Base-by-base conservation (phyloP, 2,329 filamentous ascomycete genomes). In the Phaeoacremonium minimum region DNA sequence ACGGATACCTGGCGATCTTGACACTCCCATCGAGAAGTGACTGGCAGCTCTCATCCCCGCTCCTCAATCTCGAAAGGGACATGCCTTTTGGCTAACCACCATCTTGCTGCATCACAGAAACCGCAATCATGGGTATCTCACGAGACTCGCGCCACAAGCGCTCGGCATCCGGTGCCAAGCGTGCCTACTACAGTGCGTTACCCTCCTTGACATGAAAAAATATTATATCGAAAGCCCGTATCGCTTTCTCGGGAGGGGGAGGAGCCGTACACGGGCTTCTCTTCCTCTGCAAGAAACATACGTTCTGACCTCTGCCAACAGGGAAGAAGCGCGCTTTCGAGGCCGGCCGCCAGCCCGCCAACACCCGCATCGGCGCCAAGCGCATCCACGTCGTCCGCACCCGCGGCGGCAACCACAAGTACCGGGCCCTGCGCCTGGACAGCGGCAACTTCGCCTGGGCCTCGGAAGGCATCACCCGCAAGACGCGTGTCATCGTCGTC, bases 111-210 rank as follows among this genome's bases (percentile, higher is more conserved):
- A 43, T 38, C 52, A 58, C 51, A 68, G 83, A 77, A 77, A 77
- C 75, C 74, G 83, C 82, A 85, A 87, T 83, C 77, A 91, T 91
- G 86, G 87, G 93, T 98, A 97, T 98, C 79, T 96, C 91, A 75
- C 87, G 93, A 79, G 91, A 97, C 78, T 95, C 89, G 71, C 89
- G 93, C 79, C 93, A 98, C 85, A 98, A 98, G 87, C 90, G 93
- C 77, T 90, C 89, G 74, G 90, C 91, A 72, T 87, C 94, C 71
- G 94, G 93, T 81, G 93, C 94, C 66, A 98, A 98, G 86, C 84
- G 86, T 70, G 79, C 86, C 75, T 85, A 83, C 76, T 93, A 91
- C 82, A 82, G 87, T 83, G 75, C 75, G 80, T 84, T 48, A 36
- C 65, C 53, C 49, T 60, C 72, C 35, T 38, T 26, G 30, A 30